Evolutionary conservation across 2,329 filamentous ascomycete species (phyloP), one percentile per base, ranked within the genome.

Genomic region (Colletotrichum somersetense): DNA sequence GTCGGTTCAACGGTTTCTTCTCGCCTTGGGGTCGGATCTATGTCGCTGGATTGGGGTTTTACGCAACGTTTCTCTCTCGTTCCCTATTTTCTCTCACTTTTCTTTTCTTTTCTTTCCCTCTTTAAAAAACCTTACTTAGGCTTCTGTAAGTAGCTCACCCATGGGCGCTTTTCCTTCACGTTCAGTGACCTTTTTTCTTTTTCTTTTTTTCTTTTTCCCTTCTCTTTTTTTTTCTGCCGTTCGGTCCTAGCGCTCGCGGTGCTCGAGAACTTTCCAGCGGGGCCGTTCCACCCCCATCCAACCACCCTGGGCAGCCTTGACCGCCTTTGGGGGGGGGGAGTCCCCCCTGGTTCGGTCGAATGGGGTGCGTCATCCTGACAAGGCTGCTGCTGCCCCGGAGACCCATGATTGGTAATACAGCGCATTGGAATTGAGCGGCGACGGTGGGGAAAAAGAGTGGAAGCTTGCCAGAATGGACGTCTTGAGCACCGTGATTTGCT

Each of bases 361-460:
- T 59, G 61, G 53, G 67, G 33, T 72, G 69, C 69, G 69, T 72
- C 69, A 72, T 72, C 52, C 46, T 56, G 18, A 61, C 46, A 30
- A 35, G 44, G 58, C 57, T 40, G 18, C 20, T 5, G 30, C 30
- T 30, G 30, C 30, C 30, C 30, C 30, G 18, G 62, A 23, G 48
- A 26, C 40, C 66, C 46, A 61, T 72, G 70, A 69, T 72, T 72
- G 70, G 70, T 72, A 72, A 72, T 72, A 61, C 70, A 65, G 65
- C 53, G 55, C 66, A 55, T 64, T 46, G 70, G 66, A 69, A 72
- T 72, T 69, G 69, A 56, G 48, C 46, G 69, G 55, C 53, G 59
- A 64, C 33, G 2, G 48, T 10, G 14, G 26, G 50, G 26, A n/a
- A 44, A 33, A 71, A 69, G 63, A 63, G 46, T 63, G 70, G 59